A percentile compares a stretch with the other conserved stretches of the same genome.
These are phyloP conservation scores for Jacaranda copaia DNA, from an alignment of 257 asterid species.

Conservation along the genomic window DNA sequence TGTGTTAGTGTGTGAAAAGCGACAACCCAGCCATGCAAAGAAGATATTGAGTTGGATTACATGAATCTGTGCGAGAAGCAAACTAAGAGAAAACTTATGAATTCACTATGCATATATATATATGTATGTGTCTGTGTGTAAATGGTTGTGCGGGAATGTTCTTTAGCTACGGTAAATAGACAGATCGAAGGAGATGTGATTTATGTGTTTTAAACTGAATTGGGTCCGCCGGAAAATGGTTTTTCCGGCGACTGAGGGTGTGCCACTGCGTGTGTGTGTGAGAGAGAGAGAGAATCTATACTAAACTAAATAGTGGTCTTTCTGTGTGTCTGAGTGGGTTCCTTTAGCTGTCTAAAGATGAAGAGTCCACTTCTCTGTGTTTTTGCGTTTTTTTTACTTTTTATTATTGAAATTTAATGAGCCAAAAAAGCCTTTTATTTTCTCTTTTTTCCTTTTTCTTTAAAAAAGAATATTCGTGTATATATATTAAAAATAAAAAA, in stretches of 20 bases:
- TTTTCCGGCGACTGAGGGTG: conserved; percentile 32
- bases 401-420: neutral
- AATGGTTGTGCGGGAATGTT: neutral
- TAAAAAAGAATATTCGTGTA: no score
- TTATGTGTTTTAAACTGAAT: neutral
- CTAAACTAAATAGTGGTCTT: conserved; percentile 24
- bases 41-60: conserved; percentile 27
- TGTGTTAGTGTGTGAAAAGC: neutral
- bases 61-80: conserved; percentile 12
- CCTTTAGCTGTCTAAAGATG: neutral
- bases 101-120: neutral
- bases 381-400: conserved; percentile 9
- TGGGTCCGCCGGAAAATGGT: conserved; percentile 19
- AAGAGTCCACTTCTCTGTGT: conserved; percentile 14
- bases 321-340: neutral
- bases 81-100: neutral
- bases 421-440: neutral
- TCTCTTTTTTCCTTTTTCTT: neutral
- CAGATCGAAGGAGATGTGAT: conserved; percentile 24
- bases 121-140: neutral
- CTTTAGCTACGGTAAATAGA: neutral
- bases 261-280: no score
- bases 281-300: conserved; percentile 31
- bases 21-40: conserved; percentile 39
- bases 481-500: no score